Percentiles rank a stretch among this genome's conserved stretches.
Evolutionary conservation across 208 protist genomes (phyloP).

Genomic region (Trypanosoma rangeli): DNA sequence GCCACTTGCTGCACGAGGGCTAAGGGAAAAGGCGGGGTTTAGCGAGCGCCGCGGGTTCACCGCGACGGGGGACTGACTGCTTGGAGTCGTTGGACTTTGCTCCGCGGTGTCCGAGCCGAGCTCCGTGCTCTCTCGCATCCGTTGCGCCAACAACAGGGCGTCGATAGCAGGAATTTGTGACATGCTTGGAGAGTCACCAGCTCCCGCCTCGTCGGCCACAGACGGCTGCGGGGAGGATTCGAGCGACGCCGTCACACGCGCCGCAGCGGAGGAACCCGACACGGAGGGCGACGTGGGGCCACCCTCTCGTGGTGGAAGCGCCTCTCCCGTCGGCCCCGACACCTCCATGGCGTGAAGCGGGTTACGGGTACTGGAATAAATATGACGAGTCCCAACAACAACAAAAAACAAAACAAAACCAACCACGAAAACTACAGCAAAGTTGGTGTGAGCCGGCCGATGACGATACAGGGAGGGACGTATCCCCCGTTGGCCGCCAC

Average conservation of each 20-base stretch:
- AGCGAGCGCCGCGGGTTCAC: constrained; percentile 44
- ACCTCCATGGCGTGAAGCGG: not conserved
- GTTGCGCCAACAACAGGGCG: not conserved
- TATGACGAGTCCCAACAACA: not conserved
- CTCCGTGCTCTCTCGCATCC: constrained; percentile 2
- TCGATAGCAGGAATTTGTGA: not conserved
- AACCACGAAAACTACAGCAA: not conserved
- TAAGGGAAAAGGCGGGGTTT: constrained; percentile 69
- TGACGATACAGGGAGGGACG: too few species aligned
- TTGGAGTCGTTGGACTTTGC: constrained; percentile 4
- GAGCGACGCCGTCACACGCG: not conserved
- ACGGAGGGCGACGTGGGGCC: not conserved
- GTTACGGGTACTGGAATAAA: not conserved
- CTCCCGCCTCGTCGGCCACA: not conserved
- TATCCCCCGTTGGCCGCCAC: not conserved
- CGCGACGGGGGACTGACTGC: constrained; percentile 14
- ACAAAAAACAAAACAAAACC: not conserved
- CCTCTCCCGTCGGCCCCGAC: not conserved
- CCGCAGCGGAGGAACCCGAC: not conserved
- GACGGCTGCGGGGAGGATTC: not conserved
- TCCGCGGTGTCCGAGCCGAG: constrained; percentile 2
- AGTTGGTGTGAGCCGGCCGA: not conserved
- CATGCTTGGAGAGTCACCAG: not conserved
- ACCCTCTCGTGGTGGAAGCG: not conserved
- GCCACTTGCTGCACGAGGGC: constrained; percentile 36